phyloP scores from a whole-genome alignment of 257 asterid species.

The Sherardia arvensis region DNA sequence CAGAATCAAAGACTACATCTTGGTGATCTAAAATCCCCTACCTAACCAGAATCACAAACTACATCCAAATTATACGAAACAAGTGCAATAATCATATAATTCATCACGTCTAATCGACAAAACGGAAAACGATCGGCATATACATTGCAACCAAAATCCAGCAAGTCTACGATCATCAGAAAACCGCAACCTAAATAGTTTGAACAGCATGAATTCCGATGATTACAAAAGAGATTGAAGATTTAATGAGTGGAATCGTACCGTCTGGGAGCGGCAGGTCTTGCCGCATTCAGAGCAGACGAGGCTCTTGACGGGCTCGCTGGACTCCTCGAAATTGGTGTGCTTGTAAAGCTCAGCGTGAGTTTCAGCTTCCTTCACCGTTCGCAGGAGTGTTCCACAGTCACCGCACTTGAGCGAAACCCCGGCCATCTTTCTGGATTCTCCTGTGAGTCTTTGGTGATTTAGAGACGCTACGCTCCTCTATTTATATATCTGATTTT shows the following conservation, averaged over 20 bases:
- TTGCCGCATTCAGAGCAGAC: conserved; percentile 77
- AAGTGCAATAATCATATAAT: background rate
- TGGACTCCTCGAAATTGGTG: conserved; percentile 72
- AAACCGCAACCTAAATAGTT: background rate
- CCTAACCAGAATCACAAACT: background rate
- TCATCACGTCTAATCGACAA: background rate
- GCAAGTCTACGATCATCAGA: background rate
- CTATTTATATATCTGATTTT: background rate
- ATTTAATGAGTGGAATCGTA: conserved; percentile 14
- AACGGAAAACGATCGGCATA: background rate
- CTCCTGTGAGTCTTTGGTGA: background rate
- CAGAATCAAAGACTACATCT: background rate
- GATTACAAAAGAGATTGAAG: background rate
- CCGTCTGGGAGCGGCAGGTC: conserved; percentile 95
- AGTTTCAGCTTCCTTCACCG: conserved; percentile 95
- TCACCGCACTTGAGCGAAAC: conserved; percentile 83
- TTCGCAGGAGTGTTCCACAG: conserved; percentile 75
- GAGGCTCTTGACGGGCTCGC: conserved; percentile 78
- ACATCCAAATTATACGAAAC: too few species aligned
- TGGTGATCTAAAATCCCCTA: background rate
- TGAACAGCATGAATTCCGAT: background rate
- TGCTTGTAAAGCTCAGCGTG: conserved; percentile 91
- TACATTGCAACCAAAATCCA: background rate
- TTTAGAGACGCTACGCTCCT: background rate
- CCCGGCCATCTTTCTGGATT: conserved; percentile 53